Percentiles rank a stretch among this genome's conserved stretches.
Evolutionary conservation across 2,329 filamentous ascomycete genomes (phyloP).

Genomic region (Penicillium sp.): DNA sequence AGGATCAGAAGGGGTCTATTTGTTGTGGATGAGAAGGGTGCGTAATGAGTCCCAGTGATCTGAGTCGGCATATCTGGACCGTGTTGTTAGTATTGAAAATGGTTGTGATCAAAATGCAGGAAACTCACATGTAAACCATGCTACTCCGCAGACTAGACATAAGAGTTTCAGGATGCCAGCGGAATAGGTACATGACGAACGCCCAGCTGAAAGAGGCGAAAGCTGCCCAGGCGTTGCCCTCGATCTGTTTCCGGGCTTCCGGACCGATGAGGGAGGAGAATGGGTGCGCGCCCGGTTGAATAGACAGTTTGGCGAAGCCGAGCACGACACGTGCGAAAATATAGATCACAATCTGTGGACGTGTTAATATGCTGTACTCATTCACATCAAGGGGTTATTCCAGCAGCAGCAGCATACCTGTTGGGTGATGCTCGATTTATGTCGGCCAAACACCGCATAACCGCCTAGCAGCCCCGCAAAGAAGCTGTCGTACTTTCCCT

Average conservation of each 20-base stretch:
- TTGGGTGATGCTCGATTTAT: slow-evolving; percentile 81
- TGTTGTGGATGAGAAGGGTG: slow-evolving; percentile 87
- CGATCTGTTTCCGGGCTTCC: slow-evolving; percentile 57
- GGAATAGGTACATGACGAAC: slow-evolving; percentile 92
- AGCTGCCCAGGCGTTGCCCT: slow-evolving; percentile 82
- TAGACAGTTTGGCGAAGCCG: slow-evolving; percentile 79
- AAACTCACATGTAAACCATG: slow-evolving; percentile 90
- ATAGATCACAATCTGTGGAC: slow-evolving; percentile 85
- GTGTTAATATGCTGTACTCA: neutral
- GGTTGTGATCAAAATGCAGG: neutral
- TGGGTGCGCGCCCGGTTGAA: slow-evolving; percentile 62
- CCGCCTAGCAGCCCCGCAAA: slow-evolving; percentile 86
- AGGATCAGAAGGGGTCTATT: slow-evolving; percentile 41
- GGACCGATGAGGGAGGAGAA: slow-evolving; percentile 49
- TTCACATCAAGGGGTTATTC: neutral
- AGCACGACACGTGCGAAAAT: slow-evolving; percentile 91
- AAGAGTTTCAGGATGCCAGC: slow-evolving; percentile 86
- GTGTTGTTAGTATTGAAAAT: slow-evolving; percentile 12
- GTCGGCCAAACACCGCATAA: slow-evolving; percentile 88
- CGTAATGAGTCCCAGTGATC: slow-evolving; percentile 86
- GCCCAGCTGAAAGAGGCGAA: slow-evolving; percentile 94
- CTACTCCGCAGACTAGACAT: slow-evolving; percentile 90
- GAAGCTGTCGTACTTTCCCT: slow-evolving; percentile 80
- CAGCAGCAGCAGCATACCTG: slow-evolving; percentile 47
- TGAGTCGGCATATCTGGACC: slow-evolving; percentile 73